A percentile compares a stretch with the other conserved stretches of the same genome.
Conservation (phyloP, 192 early-diverging fungal genomes). For the Coemansia sp. region DNA sequence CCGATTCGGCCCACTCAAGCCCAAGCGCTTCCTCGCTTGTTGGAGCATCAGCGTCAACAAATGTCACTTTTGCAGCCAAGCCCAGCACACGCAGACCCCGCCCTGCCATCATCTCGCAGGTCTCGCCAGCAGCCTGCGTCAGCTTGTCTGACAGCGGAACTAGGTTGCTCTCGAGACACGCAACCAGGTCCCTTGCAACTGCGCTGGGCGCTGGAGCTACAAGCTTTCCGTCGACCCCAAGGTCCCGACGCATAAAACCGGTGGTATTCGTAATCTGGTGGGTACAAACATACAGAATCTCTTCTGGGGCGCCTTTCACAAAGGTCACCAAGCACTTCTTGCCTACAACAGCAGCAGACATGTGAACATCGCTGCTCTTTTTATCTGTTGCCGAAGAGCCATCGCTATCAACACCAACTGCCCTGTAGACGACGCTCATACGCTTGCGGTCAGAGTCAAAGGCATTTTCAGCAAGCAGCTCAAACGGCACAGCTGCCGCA, state of each 20-base stretch:
- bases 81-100: slow-evolving; percentile 88
- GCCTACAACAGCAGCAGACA: not conserved
- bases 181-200: slow-evolving; percentile 19
- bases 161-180: slow-evolving; percentile 28
- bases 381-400: not conserved
- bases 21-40: slow-evolving; percentile 34
- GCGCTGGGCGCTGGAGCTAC: slow-evolving; percentile 9
- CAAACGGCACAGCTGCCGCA: slow-evolving; percentile 30
- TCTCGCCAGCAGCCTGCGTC: slow-evolving; percentile 26
- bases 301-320: slow-evolving; percentile 92
- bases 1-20: slow-evolving; percentile 60
- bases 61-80: slow-evolving; percentile 69
- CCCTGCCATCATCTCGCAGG: slow-evolving; percentile 71
- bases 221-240: slow-evolving; percentile 17
- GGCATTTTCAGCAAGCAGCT: slow-evolving; percentile 72
- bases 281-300: slow-evolving; percentile 65
- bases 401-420: not conserved
- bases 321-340: slow-evolving; percentile 61
- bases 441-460: slow-evolving; percentile 96
- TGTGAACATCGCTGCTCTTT: not conserved
- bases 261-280: slow-evolving; percentile 24
- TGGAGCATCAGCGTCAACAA: slow-evolving; percentile 58
- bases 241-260: slow-evolving; percentile 36
- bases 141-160: slow-evolving; percentile 35
- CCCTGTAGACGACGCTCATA: slow-evolving; percentile 82